Conservation (phyloP, 2,329 filamentous ascomycete genomes). For the Phoma sp. region DNA sequence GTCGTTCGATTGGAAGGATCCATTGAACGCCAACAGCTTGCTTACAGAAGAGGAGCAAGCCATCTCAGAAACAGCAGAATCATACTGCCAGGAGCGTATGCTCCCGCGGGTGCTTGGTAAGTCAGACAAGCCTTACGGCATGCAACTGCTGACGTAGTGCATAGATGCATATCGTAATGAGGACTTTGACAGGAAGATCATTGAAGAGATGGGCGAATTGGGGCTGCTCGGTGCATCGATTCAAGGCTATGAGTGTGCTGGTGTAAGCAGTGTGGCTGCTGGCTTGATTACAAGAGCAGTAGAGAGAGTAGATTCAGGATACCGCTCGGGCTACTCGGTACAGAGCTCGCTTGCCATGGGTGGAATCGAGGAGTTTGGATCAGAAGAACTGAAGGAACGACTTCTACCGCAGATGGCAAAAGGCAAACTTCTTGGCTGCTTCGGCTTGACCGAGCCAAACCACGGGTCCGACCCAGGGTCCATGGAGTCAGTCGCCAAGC, state of each 20-base stretch:
- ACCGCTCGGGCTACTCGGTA: conserved; percentile 91
- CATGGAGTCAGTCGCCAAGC: conserved; percentile 87
- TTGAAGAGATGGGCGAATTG: conserved; percentile 90
- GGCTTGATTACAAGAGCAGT: conserved; percentile 89
- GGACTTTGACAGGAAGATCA: conserved; percentile 82
- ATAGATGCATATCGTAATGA: conserved; percentile 86
- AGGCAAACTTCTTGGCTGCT: conserved; percentile 82
- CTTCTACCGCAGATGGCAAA: conserved; percentile 82
- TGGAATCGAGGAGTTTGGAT: conserved; percentile 85
- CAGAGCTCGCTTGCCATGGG: conserved; percentile 95
- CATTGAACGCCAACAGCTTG: conserved; percentile 74
- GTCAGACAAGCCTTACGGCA: neutral
- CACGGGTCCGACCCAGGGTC: conserved; percentile 90
- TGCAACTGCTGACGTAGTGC: conserved; percentile 13
- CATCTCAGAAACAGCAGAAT: conserved; percentile 87
- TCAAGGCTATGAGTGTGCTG: conserved; percentile 86
- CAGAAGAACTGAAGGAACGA: conserved; percentile 84
- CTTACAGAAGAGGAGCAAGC: conserved; percentile 90
- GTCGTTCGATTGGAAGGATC: conserved; percentile 90
- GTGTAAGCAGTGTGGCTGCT: conserved; percentile 85
- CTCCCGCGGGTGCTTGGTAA: conserved; percentile 83
- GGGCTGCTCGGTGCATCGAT: conserved; percentile 88
- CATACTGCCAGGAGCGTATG: conserved; percentile 91
- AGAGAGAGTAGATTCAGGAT: conserved; percentile 89
- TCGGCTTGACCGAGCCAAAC: conserved; percentile 90